A percentile compares a stretch with the other conserved stretches of the same genome.
These are phyloP conservation scores for Leptodontidium sp. DNA, from an alignment of 2,329 filamentous ascomycete species.

Conservation along the genomic window DNA sequence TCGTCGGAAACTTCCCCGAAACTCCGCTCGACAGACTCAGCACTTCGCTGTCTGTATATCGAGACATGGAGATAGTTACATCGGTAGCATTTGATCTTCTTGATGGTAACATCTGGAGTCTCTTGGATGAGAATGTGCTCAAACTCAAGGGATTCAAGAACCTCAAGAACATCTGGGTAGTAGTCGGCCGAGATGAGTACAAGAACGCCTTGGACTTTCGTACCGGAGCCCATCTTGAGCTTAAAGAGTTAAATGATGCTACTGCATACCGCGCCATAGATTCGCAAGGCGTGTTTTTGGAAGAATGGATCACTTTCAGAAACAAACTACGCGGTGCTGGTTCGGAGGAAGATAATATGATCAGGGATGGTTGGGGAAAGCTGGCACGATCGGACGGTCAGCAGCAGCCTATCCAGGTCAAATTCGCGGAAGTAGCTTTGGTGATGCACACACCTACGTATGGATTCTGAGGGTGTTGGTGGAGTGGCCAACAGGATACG, in stretches of 20 bases:
- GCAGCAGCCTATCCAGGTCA: background rate
- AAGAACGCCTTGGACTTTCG: background rate
- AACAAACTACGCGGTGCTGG: background rate
- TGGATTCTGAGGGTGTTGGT: background rate
- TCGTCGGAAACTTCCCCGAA: background rate
- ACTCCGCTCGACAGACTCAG: background rate
- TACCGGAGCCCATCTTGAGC: background rate
- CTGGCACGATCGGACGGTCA: background rate
- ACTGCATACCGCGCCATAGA: background rate
- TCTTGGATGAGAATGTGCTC: background rate
- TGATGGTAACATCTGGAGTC: background rate
- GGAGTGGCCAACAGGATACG: background rate
- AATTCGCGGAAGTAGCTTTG: background rate
- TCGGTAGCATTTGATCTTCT: background rate
- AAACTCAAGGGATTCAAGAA: background rate
- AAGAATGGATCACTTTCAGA: background rate
- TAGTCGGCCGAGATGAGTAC: background rate
- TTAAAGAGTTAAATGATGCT: background rate
- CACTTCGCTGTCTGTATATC: background rate
- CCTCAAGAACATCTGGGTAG: background rate
- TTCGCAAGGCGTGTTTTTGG: background rate
- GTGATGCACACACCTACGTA: background rate
- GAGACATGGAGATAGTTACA: background rate
- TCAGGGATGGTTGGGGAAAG: background rate
- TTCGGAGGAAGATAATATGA: background rate